Evolutionary conservation across 2,329 filamentous ascomycete genomes (phyloP).

Genomic region (Colletotrichum truncatum): DNA sequence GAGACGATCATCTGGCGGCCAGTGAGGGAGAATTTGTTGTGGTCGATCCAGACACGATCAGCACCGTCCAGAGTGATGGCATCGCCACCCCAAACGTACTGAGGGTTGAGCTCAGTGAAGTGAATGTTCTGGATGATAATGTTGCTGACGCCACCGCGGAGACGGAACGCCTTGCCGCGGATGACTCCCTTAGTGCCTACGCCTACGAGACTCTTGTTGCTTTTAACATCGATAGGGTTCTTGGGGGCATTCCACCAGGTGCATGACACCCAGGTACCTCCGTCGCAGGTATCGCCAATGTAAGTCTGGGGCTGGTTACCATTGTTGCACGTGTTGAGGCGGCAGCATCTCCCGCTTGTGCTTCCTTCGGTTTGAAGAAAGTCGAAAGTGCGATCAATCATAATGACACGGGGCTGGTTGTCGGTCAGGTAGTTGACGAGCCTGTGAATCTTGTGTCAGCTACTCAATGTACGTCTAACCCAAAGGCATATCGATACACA

Average conservation of each 20-base stretch:
- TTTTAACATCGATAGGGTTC: too few relatives aligned
- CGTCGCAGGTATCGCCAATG: slow-evolving; percentile 68
- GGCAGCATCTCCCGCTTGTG: slow-evolving; percentile 61
- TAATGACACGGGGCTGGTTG: slow-evolving; percentile 61
- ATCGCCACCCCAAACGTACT: slow-evolving; percentile 69
- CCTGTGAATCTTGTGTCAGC: slow-evolving; percentile 61
- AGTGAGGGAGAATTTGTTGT: slow-evolving; percentile 64
- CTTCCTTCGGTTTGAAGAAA: slow-evolving; percentile 65
- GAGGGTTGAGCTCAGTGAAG: slow-evolving; percentile 63
- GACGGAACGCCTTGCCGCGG: slow-evolving; percentile 64
- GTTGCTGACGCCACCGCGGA: slow-evolving; percentile 56
- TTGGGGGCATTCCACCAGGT: too few relatives aligned
- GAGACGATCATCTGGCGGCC: slow-evolving; percentile 70
- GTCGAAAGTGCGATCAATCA: slow-evolving; percentile 65
- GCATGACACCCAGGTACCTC: too few relatives aligned
- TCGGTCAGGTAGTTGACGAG: slow-evolving; percentile 68
- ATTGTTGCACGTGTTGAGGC: slow-evolving; percentile 62
- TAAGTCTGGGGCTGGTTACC: slow-evolving; percentile 62
- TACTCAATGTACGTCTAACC: too few relatives aligned
- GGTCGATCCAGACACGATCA: slow-evolving; percentile 60
- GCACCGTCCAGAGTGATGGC: slow-evolving; percentile 61
- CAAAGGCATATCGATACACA: too few relatives aligned
- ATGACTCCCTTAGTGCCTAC: slow-evolving; percentile 62
- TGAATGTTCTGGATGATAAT: slow-evolving; percentile 67
- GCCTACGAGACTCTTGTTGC: slow-evolving; percentile 67